phyloP scores from a whole-genome alignment of 2,329 filamentous ascomycete genomes.

The Thielaviopsis punctulata region DNA sequence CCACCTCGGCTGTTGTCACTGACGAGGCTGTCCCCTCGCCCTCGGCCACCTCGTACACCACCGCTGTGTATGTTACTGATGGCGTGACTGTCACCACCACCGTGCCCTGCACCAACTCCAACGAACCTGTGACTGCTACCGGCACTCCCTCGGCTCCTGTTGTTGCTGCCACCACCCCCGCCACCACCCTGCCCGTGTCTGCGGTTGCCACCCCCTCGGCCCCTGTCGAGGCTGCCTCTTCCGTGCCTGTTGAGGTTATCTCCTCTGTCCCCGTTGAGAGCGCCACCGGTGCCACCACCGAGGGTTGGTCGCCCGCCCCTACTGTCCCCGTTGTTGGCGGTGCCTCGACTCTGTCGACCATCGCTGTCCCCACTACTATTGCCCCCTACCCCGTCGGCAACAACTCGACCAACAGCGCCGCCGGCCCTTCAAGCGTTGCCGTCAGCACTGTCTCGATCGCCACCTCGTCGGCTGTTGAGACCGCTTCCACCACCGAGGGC shows the following conservation, averaged over 20 bases:
- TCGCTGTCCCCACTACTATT: neutral
- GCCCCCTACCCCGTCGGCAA: slow-evolving; percentile 1
- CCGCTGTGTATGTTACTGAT: neutral
- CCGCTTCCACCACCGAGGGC: neutral
- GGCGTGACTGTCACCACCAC: slow-evolving; percentile 1
- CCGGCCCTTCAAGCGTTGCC: neutral
- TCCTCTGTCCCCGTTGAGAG: neutral
- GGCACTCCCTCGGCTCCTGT: neutral
- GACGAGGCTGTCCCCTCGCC: neutral
- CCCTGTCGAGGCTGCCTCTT: neutral
- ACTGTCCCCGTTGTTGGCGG: neutral
- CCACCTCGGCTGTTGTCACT: neutral
- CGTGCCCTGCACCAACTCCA: slow-evolving; percentile 1
- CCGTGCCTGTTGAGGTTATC: neutral
- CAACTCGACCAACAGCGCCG: neutral
- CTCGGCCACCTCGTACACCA: neutral
- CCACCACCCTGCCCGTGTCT: neutral
- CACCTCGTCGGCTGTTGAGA: neutral
- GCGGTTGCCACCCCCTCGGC: too few species aligned
- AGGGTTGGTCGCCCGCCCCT: too few species aligned
- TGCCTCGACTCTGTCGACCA: neutral
- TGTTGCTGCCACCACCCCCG: neutral
- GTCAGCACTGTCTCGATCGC: neutral
- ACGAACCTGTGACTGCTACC: neutral
- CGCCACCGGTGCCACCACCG: neutral